Percentiles rank a stretch among this genome's conserved stretches.
Evolutionary conservation across 192 early-diverging fungal species (phyloP).

Genomic region (Dissophora globulifera): DNA sequence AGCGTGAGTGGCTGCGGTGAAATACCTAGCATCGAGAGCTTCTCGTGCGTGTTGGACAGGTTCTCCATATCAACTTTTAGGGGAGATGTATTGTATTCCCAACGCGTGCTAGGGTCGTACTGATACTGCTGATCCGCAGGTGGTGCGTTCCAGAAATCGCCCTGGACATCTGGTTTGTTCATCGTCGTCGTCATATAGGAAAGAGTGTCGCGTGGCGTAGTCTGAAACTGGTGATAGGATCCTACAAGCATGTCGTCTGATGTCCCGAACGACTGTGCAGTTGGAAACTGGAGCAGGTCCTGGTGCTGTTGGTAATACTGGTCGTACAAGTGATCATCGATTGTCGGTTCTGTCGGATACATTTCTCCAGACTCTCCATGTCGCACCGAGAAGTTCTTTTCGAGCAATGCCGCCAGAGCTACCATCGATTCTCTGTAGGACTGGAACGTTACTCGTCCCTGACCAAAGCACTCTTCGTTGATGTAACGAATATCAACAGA

Average conservation of each 20-base stretch:
- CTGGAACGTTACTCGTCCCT: constrained; percentile 34
- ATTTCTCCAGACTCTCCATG: constrained; percentile 16
- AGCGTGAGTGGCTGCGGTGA: constrained; percentile 8
- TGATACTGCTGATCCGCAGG: constrained; percentile 4
- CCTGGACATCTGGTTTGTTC: not conserved
- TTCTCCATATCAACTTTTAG: not conserved
- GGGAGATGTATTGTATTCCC: not conserved
- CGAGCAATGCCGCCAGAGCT: constrained; percentile 1
- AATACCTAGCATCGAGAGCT: constrained; percentile 15
- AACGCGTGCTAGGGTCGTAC: not conserved
- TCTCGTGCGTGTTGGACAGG: constrained; percentile 4
- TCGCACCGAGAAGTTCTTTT: constrained; percentile 18
- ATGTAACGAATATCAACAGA: constrained; percentile 49
- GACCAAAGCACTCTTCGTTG: constrained; percentile 32
- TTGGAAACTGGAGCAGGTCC: constrained; percentile 11
- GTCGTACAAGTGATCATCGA: constrained; percentile 37
- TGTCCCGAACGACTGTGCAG: not conserved
- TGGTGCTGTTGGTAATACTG: constrained; percentile 38
- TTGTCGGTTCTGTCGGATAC: constrained; percentile 11
- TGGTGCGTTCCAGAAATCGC: constrained; percentile 2
- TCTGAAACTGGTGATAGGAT: too few relatives aligned
- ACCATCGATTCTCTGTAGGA: constrained; percentile 18
- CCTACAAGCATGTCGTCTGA: not conserved
- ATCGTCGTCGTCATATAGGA: not conserved
- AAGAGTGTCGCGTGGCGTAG: not conserved